Percentiles rank a stretch among this genome's conserved stretches.
Evolutionary conservation across 83 land plant species (phyloP).

Genomic region (Diphasiastrum complanatum): DNA sequence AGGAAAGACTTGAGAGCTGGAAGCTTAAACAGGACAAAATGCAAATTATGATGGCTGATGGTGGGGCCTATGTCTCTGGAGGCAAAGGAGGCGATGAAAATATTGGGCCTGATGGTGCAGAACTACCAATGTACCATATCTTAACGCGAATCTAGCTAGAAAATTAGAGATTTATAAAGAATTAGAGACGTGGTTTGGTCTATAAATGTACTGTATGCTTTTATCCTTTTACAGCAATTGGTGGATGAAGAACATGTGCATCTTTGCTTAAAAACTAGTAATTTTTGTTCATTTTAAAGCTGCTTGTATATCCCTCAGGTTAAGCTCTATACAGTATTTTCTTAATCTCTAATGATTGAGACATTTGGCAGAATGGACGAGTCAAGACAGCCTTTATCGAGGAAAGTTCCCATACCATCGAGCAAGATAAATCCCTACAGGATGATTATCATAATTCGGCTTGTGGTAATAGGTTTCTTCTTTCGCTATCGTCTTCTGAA

Average conservation of each 20-base stretch:
- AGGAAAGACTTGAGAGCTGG: conserved; percentile 68
- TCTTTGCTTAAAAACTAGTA: too few species aligned
- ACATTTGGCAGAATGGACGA: conserved; percentile 17
- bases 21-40: conserved; percentile 52
- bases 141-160: not conserved
- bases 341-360: not conserved
- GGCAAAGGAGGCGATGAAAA: conserved; percentile 28
- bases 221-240: too few species aligned
- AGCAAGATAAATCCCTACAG: conserved; percentile 22
- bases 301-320: too few species aligned
- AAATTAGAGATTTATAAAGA: not conserved
- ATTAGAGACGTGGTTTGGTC: not conserved
- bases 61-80: conserved; percentile 29
- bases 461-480: conserved; percentile 17
- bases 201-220: too few species aligned
- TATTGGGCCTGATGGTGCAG: conserved; percentile 31
- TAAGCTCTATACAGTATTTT: not conserved
- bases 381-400: conserved; percentile 19
- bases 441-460: conserved; percentile 17
- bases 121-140: conserved; percentile 40
- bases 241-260: too few species aligned
- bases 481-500: conserved; percentile 23
- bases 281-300: too few species aligned
- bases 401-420: conserved; percentile 14
- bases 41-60: conserved; percentile 40